Evolutionary conservation across 305 asterid species (phyloP).

Genomic region (Ruellia speciosa): DNA sequence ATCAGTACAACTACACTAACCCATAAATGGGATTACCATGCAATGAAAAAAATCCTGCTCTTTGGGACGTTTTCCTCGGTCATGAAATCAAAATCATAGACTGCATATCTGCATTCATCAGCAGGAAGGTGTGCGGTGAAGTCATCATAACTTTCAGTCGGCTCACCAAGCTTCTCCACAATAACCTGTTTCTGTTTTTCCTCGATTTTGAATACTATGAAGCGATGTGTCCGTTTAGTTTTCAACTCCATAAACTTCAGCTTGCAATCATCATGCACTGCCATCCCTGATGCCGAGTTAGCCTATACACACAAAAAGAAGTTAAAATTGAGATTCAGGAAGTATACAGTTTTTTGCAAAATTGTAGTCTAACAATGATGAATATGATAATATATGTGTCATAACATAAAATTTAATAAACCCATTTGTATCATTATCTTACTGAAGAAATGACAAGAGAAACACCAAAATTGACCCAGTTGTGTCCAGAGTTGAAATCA

Average conservation of each 20-base stretch:
- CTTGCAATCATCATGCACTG: slow-evolving; percentile 35
- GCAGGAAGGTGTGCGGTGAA: slow-evolving; percentile 30
- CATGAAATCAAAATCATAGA: slow-evolving; percentile 30
- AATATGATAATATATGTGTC: too few species aligned
- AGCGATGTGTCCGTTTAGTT: slow-evolving; percentile 31
- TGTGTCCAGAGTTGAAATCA: too few species aligned
- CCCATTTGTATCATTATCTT: too few species aligned
- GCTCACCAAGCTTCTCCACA: slow-evolving; percentile 32
- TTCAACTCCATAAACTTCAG: slow-evolving; percentile 32
- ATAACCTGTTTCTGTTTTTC: slow-evolving; percentile 28
- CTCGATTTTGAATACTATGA: slow-evolving; percentile 33
- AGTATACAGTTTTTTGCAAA: too few species aligned
- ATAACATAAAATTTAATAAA: too few species aligned
- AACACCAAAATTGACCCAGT: too few species aligned
- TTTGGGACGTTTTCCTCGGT: slow-evolving; percentile 33
- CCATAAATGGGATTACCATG: slow-evolving; percentile 23
- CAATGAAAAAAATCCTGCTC: slow-evolving; percentile 37
- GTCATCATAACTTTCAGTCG: slow-evolving; percentile 27
- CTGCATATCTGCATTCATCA: slow-evolving; percentile 30
- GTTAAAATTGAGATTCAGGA: too few species aligned
- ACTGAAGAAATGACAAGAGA: too few species aligned
- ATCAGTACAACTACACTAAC: neutral
- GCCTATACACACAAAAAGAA: slow-evolving; percentile 21
- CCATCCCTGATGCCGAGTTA: slow-evolving; percentile 35
- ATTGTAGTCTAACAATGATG: too few species aligned